Conservation (phyloP, 2,329 filamentous ascomycete genomes). For the Exophiala spinifera region DNA sequence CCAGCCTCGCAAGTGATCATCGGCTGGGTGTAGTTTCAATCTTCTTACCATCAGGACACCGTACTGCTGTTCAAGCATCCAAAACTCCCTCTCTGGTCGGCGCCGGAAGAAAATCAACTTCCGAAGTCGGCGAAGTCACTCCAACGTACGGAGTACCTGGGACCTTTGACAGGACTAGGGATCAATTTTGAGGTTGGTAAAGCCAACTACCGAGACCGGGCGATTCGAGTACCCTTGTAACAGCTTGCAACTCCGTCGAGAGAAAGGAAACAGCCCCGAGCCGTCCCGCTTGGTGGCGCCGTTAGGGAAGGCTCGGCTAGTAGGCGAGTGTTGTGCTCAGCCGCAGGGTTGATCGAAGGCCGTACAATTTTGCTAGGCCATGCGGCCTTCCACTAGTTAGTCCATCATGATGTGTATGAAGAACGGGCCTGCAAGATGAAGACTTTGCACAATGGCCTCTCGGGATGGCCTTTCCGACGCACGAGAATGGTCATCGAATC, state of each 20-base stretch:
- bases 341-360: background rate
- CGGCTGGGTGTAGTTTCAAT: no score
- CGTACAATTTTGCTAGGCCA: background rate
- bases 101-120: background rate
- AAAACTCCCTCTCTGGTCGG: background rate
- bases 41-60: no score
- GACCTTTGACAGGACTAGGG: background rate
- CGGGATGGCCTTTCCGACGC: no score
- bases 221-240: background rate
- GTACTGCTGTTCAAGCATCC: no score
- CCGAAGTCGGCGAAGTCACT: background rate
- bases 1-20: no score
- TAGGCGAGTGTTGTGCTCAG: background rate
- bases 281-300: conserved; percentile 11
- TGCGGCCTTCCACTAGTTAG: background rate
- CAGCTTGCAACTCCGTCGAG: background rate
- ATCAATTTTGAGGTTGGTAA: background rate
- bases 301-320: background rate
- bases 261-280: conserved; percentile 19
- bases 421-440: no score
- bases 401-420: no score
- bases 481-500: no score
- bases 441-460: no score
- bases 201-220: background rate
- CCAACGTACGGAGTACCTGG: background rate